phyloP scores from a whole-genome alignment of 2,329 filamentous ascomycete species.

The Colletotrichum lini region DNA sequence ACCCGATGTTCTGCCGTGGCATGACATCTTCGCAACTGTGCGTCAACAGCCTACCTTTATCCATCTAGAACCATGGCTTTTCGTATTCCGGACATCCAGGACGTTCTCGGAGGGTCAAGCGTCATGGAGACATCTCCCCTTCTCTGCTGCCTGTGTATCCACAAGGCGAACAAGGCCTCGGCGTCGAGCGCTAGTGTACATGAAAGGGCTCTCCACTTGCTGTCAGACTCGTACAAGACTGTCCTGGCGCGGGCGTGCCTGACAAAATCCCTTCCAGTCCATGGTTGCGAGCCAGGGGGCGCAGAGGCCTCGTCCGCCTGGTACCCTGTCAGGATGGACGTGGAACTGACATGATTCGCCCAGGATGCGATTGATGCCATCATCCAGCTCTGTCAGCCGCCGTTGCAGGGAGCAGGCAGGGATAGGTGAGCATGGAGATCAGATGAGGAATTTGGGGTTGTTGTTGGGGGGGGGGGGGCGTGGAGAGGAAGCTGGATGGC shows the following conservation, averaged over 20 bases:
- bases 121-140: conserved; percentile 26
- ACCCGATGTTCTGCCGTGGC: conserved; percentile 5
- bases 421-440: conserved; percentile 29
- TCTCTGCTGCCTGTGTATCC: conserved; percentile 19
- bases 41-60: conserved; percentile 15
- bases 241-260: conserved; percentile 8
- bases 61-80: conserved; percentile 7
- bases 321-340: conserved; percentile 28
- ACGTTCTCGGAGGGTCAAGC: conserved; percentile 20
- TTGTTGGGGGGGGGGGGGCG: conserved; percentile 29
- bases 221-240: conserved; percentile 24
- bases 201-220: conserved; percentile 17
- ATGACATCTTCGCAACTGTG: conserved; percentile 12
- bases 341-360: conserved; percentile 36
- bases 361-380: conserved; percentile 34
- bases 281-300: conserved; percentile 28
- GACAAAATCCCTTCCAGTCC: conserved; percentile 23
- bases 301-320: conserved; percentile 8
- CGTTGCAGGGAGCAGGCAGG: conserved; percentile 19
- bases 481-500: conserved; percentile 19
- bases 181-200: conserved; percentile 5
- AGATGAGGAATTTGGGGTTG: conserved; percentile 40
- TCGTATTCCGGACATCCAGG: conserved; percentile 27
- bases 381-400: conserved; percentile 39
- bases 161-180: conserved; percentile 26